phyloP scores from a whole-genome alignment of 768 basidiomycete genomes.

The Daedaleopsis nitida region DNA sequence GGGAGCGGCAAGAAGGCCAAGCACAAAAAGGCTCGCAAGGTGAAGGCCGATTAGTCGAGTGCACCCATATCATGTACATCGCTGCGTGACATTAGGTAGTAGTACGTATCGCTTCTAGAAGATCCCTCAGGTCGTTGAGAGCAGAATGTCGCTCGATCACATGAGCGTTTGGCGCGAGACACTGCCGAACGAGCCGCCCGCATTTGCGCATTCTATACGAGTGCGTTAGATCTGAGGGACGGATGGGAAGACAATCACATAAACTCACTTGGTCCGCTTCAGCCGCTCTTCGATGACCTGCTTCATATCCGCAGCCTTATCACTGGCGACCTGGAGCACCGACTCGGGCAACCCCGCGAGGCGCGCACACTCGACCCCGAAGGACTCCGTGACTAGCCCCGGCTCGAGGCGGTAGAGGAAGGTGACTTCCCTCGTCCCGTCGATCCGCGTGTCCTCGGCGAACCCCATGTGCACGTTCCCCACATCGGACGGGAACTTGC shows the following conservation, averaged over 20 bases:
- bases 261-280: slow-evolving; percentile 48
- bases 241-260: not conserved
- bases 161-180: slow-evolving; percentile 6
- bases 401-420: slow-evolving; percentile 80
- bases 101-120: slow-evolving; percentile 11
- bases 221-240: not conserved
- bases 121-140: slow-evolving; percentile 9
- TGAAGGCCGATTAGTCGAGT: slow-evolving; percentile 8
- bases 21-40: slow-evolving; percentile 49
- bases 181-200: slow-evolving; percentile 27
- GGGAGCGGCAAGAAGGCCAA: slow-evolving; percentile 37
- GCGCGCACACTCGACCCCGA: slow-evolving; percentile 90
- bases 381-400: slow-evolving; percentile 82
- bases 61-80: slow-evolving; percentile 7
- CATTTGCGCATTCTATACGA: slow-evolving; percentile 31
- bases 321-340: slow-evolving; percentile 62
- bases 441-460: slow-evolving; percentile 63
- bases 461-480: slow-evolving; percentile 90
- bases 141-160: not conserved
- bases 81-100: not conserved
- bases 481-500: slow-evolving; percentile 58
- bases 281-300: slow-evolving; percentile 50
- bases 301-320: slow-evolving; percentile 56
- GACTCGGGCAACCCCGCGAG: slow-evolving; percentile 80
- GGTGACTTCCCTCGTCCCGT: slow-evolving; percentile 77